Evolutionary conservation across 2,329 filamentous ascomycete species (phyloP), one percentile per base, ranked within the genome.

Genomic region (Pseudogymnoascus sp.): DNA sequence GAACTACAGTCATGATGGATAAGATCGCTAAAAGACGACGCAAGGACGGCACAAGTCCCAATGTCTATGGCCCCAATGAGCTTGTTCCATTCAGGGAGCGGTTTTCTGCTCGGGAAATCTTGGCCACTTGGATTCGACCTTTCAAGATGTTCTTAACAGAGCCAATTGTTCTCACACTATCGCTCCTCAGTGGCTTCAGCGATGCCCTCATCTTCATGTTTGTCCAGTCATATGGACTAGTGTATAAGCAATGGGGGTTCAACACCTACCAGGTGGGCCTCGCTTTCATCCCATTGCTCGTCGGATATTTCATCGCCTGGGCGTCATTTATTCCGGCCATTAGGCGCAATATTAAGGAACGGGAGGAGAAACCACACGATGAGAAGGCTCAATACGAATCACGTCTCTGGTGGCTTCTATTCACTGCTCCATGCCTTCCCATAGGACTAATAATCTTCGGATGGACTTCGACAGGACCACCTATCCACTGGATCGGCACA

Each of bases 161-260:
- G 75, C 88, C 89, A 3, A 91, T 91, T 64, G 88, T 91, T 10
- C 77, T 88, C 14, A 83, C 82, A 39, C 78, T 91, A 4, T 90
- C 88, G 1, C 80, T 91, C 0, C 83, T 91, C 4, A 87, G 83
- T 2, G 88, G 88, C 34, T 91, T 91, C 77, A 85, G 83, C 8
- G 88, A 91, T 65, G 87, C 87, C 2, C 81, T 91, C 3, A 90
- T 91, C 75, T 91, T 91, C 77, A 89, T 89, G 79, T 89, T 88
- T 72, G 84, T 91, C 62, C 86, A 91, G 72, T 88, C 85, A 0
- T 91, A 90, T 68, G 75, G 77, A 0, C 78, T 89, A 1, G 87
- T 91, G 1, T 89, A 89, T 69, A 74, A 77, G 14, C 85, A 90
- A 70, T 91, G 86, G 86, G 70, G 75, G 51, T 91, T 91, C 68